These are phyloP conservation scores for Hypoxylon cercidicola DNA, from an alignment of 495 filamentous ascomycete genomes.

Conservation along the genomic window DNA sequence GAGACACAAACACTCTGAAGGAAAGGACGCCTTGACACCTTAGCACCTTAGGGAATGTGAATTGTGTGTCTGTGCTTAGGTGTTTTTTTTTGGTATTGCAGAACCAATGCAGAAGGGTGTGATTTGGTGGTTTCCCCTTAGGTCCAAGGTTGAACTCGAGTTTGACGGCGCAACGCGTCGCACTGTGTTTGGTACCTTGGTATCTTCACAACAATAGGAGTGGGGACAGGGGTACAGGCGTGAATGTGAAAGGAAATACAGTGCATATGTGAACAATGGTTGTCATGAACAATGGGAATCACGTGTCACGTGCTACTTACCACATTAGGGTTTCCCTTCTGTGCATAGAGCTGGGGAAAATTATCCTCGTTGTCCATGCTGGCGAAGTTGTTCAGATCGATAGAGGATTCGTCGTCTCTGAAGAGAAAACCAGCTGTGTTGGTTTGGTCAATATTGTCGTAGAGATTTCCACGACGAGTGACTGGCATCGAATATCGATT, in stretches of 20 bases:
- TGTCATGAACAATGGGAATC: slow-evolving; percentile 15
- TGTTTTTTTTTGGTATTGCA: too few species aligned
- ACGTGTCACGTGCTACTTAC: slow-evolving; percentile 61
- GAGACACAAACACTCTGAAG: too few species aligned
- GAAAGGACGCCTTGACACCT: too few species aligned
- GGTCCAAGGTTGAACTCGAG: too few species aligned
- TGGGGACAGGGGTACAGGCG: background rate
- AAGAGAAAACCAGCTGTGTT: slow-evolving; percentile 87
- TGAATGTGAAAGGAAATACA: background rate
- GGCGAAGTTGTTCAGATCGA: slow-evolving; percentile 68
- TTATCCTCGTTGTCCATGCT: slow-evolving; percentile 81
- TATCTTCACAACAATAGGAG: too few species aligned
- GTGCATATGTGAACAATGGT: slow-evolving; percentile 14
- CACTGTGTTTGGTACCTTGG: too few species aligned
- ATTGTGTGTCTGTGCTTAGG: too few species aligned
- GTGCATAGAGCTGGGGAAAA: slow-evolving; percentile 83
- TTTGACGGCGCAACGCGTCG: too few species aligned
- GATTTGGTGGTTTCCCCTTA: too few species aligned
- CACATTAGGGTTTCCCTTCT: slow-evolving; percentile 72
- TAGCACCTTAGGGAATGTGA: too few species aligned
- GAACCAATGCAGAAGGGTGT: too few species aligned
- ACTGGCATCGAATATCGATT: slow-evolving; percentile 94
- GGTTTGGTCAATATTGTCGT: slow-evolving; percentile 72
- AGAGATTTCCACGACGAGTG: slow-evolving; percentile 69
- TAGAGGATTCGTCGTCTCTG: slow-evolving; percentile 77